Percentiles rank a stretch among this genome's conserved stretches.
phyloP scores from a whole-genome alignment of 2,329 filamentous ascomycete genomes.

The Juglanconis sp. region DNA sequence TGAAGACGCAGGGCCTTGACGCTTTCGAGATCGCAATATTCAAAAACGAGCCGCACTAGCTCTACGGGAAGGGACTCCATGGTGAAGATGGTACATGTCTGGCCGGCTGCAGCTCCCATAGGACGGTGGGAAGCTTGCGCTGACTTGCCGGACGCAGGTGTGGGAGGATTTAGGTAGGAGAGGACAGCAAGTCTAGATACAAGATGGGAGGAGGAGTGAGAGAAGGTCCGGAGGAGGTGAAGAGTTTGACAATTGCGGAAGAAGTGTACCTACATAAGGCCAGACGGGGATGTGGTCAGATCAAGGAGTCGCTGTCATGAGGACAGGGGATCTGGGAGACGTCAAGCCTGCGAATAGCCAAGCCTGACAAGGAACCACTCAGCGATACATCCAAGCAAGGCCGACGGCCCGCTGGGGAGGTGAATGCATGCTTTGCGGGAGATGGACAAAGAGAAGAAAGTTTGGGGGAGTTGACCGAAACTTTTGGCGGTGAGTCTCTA shows the following conservation, averaged over 20 bases:
- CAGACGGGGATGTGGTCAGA: constrained; percentile 3
- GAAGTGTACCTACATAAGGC: constrained; percentile 17
- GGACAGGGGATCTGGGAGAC: neutral
- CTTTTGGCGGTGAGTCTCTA: constrained; percentile 14
- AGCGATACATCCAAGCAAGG: neutral
- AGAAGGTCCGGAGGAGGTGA: neutral
- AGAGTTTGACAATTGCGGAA: constrained; percentile 8
- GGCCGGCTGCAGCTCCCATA: constrained; percentile 14
- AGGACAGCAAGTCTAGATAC: neutral
- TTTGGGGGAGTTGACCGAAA: constrained; percentile 9
- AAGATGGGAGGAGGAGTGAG: neutral
- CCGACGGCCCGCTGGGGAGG: neutral
- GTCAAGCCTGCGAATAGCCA: neutral
- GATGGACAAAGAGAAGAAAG: neutral
- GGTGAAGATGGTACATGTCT: constrained; percentile 16
- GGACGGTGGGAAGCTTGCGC: constrained; percentile 2
- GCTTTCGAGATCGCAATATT: constrained; percentile 35
- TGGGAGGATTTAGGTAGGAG: neutral
- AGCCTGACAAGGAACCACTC: neutral
- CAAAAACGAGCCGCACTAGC: constrained; percentile 41
- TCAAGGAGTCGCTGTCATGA: neutral
- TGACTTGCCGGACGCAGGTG: neutral
- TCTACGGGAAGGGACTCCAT: constrained; percentile 33
- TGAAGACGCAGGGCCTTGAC: constrained; percentile 40
- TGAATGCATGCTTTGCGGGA: neutral